phyloP scores from a whole-genome alignment of 495 filamentous ascomycete genomes.

The Hypoxylon fragiforme region DNA sequence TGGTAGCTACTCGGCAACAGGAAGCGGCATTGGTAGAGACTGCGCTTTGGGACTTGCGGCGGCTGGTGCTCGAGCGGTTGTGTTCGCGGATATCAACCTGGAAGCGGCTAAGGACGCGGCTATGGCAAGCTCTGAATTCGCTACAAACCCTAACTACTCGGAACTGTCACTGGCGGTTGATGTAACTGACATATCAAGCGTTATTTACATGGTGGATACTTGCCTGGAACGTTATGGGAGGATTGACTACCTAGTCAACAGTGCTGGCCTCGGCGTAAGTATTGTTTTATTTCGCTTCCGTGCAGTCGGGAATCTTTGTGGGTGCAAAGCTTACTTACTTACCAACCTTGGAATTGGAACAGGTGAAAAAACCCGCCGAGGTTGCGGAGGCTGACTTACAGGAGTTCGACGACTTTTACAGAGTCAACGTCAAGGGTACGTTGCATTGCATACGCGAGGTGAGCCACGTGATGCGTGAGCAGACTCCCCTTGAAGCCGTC shows the following conservation, averaged over 20 bases:
- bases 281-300: too few species aligned
- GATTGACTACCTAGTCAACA: conserved; percentile 42
- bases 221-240: conserved; percentile 31
- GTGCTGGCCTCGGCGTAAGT: too few species aligned
- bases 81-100: conserved; percentile 36
- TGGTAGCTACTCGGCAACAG: conserved; percentile 6
- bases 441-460: conserved; percentile 14
- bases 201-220: conserved; percentile 31
- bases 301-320: too few species aligned
- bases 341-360: too few species aligned
- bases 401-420: conserved; percentile 12
- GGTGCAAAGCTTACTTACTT: too few species aligned
- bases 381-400: conserved; percentile 21
- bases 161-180: conserved; percentile 33
- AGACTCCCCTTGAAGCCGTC: conserved; percentile 10
- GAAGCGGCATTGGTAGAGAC: conserved; percentile 40
- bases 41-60: conserved; percentile 39
- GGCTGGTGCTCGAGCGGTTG: conserved; percentile 35
- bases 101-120: conserved; percentile 24
- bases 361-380: too few species aligned
- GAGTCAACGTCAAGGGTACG: conserved; percentile 22
- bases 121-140: conserved; percentile 28
- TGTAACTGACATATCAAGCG: conserved; percentile 30
- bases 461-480: conserved; percentile 17
- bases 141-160: conserved; percentile 24